Evolutionary conservation across 768 basidiomycete species (phyloP), one percentile per base, ranked within the genome.

Genomic region (Candolleomyces aberdarensis): DNA sequence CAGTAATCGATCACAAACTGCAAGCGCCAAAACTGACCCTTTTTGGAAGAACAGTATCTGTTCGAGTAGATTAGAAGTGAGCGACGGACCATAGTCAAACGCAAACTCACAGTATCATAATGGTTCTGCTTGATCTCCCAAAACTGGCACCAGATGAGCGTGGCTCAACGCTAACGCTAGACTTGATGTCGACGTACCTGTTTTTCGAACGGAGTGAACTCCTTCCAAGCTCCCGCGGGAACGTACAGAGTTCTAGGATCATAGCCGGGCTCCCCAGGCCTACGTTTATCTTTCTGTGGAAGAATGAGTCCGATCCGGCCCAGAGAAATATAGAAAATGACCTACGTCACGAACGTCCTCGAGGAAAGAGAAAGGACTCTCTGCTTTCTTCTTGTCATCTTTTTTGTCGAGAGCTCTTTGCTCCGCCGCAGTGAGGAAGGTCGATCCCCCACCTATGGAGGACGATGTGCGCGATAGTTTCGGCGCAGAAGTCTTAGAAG

Each of bases 121-220:
- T 98, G 95, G 68, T 95, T 89, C 74, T 96, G 94, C 71, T 98
- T 99, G 79, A 99, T 99, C 82, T 89, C 87, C 87, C 87, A 89
- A 62, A 92, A 92, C 84, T 93, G 68, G 22, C 3, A 56, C 14
- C 19, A 48, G 36, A 53, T 22, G 63, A 65, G 43, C 36, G 11
- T 36, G 11, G 36, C 36, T 36, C 36, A 36, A 36, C 11, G 36
- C 36, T 11, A 36, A 55, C 11, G 36, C 36, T 11, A 36, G 54
- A 17, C 52, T 55, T 9, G 41, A 57, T 8, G 59, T 57, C 17
- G 11, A 72, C 70, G 36, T 60, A 84, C 88, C 82, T 93, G 94
- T 66, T 87, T 94, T 76, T 99, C 97, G 70, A 99, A 99, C 0
- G 96, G 94, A 2, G 95, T 96, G 67, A 99, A 96, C 0, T 78